Conservation (phyloP, 225 moss, liverwort and hornwort genomes). For the Sphagnum contortum region DNA sequence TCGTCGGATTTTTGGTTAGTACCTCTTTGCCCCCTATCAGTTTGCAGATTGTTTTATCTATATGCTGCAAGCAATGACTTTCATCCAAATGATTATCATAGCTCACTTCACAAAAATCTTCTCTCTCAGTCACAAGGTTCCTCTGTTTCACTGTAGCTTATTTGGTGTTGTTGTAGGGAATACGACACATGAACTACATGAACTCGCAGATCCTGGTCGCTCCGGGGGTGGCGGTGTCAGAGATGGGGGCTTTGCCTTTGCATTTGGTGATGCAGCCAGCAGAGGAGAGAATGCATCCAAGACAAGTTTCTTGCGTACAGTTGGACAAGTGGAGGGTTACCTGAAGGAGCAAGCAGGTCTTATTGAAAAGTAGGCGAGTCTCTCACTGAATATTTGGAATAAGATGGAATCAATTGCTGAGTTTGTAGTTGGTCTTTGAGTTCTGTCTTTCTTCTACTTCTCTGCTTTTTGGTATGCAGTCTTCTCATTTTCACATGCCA, state of each 20-base stretch:
- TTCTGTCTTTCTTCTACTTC: too few species aligned
- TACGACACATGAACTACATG: conserved; percentile 11
- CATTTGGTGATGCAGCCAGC: conserved; percentile 16
- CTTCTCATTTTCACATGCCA: too few species aligned
- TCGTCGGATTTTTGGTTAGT: conserved; percentile 8
- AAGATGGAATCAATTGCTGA: too few species aligned
- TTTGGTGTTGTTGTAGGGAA: conserved; percentile 4
- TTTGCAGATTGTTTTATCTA: too few species aligned
- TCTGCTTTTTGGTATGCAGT: too few species aligned
- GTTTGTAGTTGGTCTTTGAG: too few species aligned
- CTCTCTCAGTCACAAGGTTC: too few species aligned
- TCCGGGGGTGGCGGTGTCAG: conserved; percentile 13
- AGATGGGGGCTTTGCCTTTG: conserved; percentile 17
- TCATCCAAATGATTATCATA: too few species aligned
- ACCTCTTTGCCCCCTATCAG: too few species aligned
- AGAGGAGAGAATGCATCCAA: conserved; percentile 33
- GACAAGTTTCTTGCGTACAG: conserved; percentile 58
- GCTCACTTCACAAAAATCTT: too few species aligned
- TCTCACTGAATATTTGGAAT: neutral
- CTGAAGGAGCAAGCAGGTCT: conserved; percentile 76
- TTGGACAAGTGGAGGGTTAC: conserved; percentile 76
- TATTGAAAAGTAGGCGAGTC: conserved; percentile 48
- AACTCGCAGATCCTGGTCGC: conserved; percentile 14
- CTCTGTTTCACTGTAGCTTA: too few species aligned
- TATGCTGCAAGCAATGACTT: too few species aligned